These are phyloP conservation scores for Trichoderma citrinoviride DNA, from an alignment of 2,329 filamentous ascomycete species.

Conservation along the genomic window DNA sequence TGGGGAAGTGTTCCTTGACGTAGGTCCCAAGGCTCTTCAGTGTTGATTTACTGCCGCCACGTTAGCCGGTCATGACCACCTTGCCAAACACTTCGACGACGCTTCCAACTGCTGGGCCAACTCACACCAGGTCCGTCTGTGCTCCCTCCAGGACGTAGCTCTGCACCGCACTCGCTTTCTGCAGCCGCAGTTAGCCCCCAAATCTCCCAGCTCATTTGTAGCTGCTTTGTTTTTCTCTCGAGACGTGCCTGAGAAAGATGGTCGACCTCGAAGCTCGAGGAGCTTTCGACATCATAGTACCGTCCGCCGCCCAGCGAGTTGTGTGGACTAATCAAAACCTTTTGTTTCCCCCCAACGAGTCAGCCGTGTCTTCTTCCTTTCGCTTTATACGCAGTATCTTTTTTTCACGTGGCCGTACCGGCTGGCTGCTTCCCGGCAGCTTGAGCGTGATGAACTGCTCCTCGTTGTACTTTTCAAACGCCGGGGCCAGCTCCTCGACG, in stretches of 20 bases:
- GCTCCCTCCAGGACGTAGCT: slow-evolving; percentile 74
- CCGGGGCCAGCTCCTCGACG: slow-evolving; percentile 70
- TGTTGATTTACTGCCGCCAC: slow-evolving; percentile 63
- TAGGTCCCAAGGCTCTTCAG: slow-evolving; percentile 74
- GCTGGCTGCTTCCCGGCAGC: slow-evolving; percentile 78
- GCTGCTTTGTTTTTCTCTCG: neutral
- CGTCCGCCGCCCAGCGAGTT: slow-evolving; percentile 76
- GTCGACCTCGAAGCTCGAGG: slow-evolving; percentile 85
- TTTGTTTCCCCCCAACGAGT: neutral
- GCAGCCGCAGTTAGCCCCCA: slow-evolving; percentile 25
- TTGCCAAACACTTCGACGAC: neutral
- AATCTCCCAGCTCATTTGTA: neutral
- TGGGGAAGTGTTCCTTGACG: slow-evolving; percentile 84
- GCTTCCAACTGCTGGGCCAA: slow-evolving; percentile 5
- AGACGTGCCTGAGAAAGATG: slow-evolving; percentile 69
- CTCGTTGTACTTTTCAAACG: slow-evolving; percentile 94
- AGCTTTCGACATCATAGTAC: slow-evolving; percentile 88
- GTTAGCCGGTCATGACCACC: slow-evolving; percentile 5
- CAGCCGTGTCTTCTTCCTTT: neutral
- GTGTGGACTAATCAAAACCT: slow-evolving; percentile 82
- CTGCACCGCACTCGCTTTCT: slow-evolving; percentile 82
- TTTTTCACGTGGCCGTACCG: slow-evolving; percentile 30
- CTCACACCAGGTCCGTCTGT: slow-evolving; percentile 78
- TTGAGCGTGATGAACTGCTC: slow-evolving; percentile 87
- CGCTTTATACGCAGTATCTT: neutral